These are phyloP conservation scores for Metschnikowia colocasiae DNA, from an alignment of 805 yeast genomes.

Conservation along the genomic window DNA sequence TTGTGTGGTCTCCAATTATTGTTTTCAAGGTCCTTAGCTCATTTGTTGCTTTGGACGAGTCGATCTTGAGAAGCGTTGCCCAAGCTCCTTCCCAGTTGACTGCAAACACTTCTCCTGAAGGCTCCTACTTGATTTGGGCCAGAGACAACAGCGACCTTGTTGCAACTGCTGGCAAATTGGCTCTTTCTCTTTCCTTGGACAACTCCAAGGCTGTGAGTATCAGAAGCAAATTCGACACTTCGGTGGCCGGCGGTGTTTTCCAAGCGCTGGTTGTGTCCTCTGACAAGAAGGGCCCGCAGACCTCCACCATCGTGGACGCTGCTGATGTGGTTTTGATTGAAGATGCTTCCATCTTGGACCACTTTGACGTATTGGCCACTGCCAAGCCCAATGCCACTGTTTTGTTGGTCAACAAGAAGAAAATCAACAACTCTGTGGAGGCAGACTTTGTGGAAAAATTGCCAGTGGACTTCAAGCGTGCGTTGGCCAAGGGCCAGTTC, in stretches of 20 bases:
- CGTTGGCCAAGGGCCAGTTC: conserved; percentile 50
- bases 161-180: conserved; percentile 58
- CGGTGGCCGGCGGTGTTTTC: conserved; percentile 67
- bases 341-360: conserved; percentile 49
- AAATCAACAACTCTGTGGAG: conserved; percentile 34
- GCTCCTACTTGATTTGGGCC: conserved; percentile 59
- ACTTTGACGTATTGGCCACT: conserved; percentile 60
- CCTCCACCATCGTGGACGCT: conserved; percentile 40
- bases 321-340: conserved; percentile 68
- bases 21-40: conserved; percentile 46
- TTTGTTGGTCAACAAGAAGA: conserved; percentile 41
- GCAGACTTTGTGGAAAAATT: conserved; percentile 52
- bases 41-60: conserved; percentile 33
- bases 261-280: conserved; percentile 58
- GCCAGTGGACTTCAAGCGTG: conserved; percentile 50
- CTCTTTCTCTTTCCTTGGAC: conserved; percentile 66
- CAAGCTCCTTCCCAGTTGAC: conserved; percentile 21
- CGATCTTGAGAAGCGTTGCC: conserved; percentile 18
- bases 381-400: conserved; percentile 51
- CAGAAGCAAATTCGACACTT: conserved; percentile 69
- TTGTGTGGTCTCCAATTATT: conserved; percentile 55
- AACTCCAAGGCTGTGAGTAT: conserved; percentile 49
- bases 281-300: conserved; percentile 2
- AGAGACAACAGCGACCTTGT: conserved; percentile 57
- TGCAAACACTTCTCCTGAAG: conserved; percentile 42